Evolutionary conservation across 352 stramenopile species (phyloP).

Genomic region (Peronospora destructor): DNA sequence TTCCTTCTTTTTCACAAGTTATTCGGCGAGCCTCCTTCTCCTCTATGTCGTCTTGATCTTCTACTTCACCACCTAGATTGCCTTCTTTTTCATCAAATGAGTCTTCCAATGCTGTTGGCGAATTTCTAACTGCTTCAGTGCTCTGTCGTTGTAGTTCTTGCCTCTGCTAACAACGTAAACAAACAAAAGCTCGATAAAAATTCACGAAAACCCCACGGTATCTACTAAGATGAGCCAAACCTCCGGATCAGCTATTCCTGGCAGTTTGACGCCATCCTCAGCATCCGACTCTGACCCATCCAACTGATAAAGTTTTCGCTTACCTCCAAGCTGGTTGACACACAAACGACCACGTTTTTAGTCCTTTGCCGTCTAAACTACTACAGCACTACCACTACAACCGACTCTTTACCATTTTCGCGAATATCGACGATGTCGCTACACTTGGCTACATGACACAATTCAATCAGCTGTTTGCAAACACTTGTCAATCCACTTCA

Average conservation of each 20-base stretch:
- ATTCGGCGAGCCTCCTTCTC: background rate
- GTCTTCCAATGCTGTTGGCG: background rate
- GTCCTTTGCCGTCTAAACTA: background rate
- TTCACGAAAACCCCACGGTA: no score
- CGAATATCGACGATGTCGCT: constrained; percentile 26
- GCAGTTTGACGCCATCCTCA: constrained; percentile 15
- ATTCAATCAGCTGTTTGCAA: constrained; percentile 3
- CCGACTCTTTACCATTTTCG: constrained; percentile 28
- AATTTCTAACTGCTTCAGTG: background rate
- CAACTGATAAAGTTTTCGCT: constrained; percentile 31
- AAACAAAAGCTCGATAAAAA: background rate
- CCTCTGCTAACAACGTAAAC: background rate
- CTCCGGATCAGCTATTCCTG: constrained; percentile 9
- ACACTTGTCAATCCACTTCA: background rate
- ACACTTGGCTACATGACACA: constrained; percentile 12
- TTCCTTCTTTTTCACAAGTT: constrained; percentile 6
- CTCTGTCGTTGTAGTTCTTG: constrained; percentile 1
- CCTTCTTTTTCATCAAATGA: background rate
- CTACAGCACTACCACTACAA: background rate
- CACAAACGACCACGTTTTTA: background rate
- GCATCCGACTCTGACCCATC: constrained; percentile 25
- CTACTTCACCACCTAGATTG: background rate
- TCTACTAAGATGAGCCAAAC: background rate
- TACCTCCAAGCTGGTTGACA: constrained; percentile 27
- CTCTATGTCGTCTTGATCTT: background rate